These are phyloP conservation scores for Hanseniaspora mollemarum DNA, from an alignment of 805 yeast genomes.

Conservation along the genomic window DNA sequence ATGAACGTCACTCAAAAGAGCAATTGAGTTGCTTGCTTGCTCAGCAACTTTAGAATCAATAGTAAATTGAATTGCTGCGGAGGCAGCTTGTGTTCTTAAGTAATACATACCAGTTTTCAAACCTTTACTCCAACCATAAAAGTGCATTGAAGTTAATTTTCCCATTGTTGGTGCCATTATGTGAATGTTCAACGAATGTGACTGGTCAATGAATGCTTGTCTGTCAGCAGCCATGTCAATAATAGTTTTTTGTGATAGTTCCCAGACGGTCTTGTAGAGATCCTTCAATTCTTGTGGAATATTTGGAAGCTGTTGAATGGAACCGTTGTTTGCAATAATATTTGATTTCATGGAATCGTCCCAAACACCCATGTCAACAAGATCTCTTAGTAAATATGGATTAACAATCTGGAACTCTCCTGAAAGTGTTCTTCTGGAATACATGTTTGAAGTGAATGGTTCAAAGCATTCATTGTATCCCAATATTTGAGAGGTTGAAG, in stretches of 20 bases:
- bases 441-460: constrained; percentile 87
- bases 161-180: constrained; percentile 88
- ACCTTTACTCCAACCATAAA: constrained; percentile 98
- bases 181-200: constrained; percentile 85
- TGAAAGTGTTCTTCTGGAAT: constrained; percentile 78
- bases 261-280: constrained; percentile 95
- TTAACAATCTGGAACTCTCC: constrained; percentile 93
- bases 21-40: constrained; percentile 52
- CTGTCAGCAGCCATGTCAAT: constrained; percentile 78
- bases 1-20: constrained; percentile 29
- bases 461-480: constrained; percentile 95
- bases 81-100: constrained; percentile 92
- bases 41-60: constrained; percentile 84
- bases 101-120: constrained; percentile 98
- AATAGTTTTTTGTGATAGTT: constrained; percentile 71
- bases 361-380: constrained; percentile 78
- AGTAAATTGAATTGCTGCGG: constrained; percentile 91
- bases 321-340: constrained; percentile 69
- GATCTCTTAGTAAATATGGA: constrained; percentile 70
- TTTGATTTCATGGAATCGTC: constrained; percentile 62
- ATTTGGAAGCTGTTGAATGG: constrained; percentile 61
- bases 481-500: constrained; percentile 89
- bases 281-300: constrained; percentile 66
- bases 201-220: constrained; percentile 76
- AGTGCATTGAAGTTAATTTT: constrained; percentile 93